A percentile compares a stretch with the other conserved stretches of the same genome.
These are phyloP conservation scores for Bruguiera parviflora DNA, from an alignment of 345 rosid species.

Conservation along the genomic window DNA sequence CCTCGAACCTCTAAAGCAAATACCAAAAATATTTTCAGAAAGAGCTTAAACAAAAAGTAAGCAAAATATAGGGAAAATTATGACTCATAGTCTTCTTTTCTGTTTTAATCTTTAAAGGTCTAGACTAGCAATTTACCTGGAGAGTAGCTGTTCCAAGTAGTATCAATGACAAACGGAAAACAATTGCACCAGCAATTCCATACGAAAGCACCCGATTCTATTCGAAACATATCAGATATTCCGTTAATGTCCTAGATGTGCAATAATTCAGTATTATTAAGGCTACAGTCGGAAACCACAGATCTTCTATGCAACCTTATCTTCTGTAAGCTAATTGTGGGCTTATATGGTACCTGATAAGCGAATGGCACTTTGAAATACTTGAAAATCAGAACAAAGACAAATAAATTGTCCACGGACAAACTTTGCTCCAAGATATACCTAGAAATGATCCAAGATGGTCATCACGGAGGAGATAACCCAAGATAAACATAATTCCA, in stretches of 20 bases:
- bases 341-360: slow-evolving; percentile 69
- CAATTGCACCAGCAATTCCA: slow-evolving; percentile 84
- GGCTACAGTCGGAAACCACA: too few relatives aligned
- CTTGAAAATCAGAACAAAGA: slow-evolving; percentile 87
- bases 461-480: slow-evolving; percentile 7
- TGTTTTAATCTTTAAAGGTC: neutral
- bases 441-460: slow-evolving; percentile 44
- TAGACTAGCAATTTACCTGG: slow-evolving; percentile 48
- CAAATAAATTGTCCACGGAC: slow-evolving; percentile 94
- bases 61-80: neutral
- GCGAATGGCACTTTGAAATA: slow-evolving; percentile 84
- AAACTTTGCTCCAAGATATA: slow-evolving; percentile 94
- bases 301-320: neutral
- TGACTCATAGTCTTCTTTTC: neutral
- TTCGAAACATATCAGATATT: slow-evolving; percentile 23
- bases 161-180: slow-evolving; percentile 73
- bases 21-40: slow-evolving; percentile 11
- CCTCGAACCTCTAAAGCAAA: slow-evolving; percentile 71
- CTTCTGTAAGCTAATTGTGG: slow-evolving; percentile 5
- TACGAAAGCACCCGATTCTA: slow-evolving; percentile 85
- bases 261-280: neutral
- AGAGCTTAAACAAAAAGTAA: slow-evolving; percentile 5
- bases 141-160: slow-evolving; percentile 87
- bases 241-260: slow-evolving; percentile 7
- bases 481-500: neutral